phyloP scores from a whole-genome alignment of 2,329 filamentous ascomycete species.

The Cryphonectria japonica region DNA sequence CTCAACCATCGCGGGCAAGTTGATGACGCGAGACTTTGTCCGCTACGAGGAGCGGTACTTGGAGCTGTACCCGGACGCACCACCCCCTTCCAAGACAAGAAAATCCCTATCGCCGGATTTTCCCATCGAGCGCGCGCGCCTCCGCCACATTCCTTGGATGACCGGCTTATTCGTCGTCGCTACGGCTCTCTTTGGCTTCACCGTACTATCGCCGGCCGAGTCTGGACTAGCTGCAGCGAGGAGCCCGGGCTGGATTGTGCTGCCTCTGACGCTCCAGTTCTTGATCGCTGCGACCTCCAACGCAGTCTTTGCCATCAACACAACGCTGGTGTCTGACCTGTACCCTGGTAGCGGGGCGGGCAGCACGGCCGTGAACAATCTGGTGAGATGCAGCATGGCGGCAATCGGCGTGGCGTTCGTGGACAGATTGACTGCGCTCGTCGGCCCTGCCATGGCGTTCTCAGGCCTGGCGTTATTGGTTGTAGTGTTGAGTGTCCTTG shows the following conservation, averaged over 20 bases:
- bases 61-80: slow-evolving; percentile 35
- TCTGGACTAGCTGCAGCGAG: not conserved
- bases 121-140: slow-evolving; percentile 46
- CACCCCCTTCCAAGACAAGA: slow-evolving; percentile 33
- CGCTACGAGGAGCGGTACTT: slow-evolving; percentile 36
- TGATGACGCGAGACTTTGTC: slow-evolving; percentile 46
- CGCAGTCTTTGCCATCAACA: slow-evolving; percentile 42
- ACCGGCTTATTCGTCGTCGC: slow-evolving; percentile 41
- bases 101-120: slow-evolving; percentile 42
- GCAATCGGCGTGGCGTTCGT: slow-evolving; percentile 36
- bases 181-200: slow-evolving; percentile 42
- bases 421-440: slow-evolving; percentile 26
- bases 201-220: slow-evolving; percentile 31
- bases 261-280: slow-evolving; percentile 39
- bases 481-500: slow-evolving; percentile 10
- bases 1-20: slow-evolving; percentile 44
- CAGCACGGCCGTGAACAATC: slow-evolving; percentile 41
- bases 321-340: slow-evolving; percentile 40
- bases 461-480: slow-evolving; percentile 24
- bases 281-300: slow-evolving; percentile 43
- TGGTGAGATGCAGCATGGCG: slow-evolving; percentile 38
- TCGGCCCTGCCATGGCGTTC: slow-evolving; percentile 29
- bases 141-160: slow-evolving; percentile 47
- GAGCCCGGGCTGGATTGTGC: slow-evolving; percentile 33
- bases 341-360: slow-evolving; percentile 39